Evolutionary conservation across 108 stramenopile genomes (phyloP).

Genomic region (Nitzschia sp.): DNA sequence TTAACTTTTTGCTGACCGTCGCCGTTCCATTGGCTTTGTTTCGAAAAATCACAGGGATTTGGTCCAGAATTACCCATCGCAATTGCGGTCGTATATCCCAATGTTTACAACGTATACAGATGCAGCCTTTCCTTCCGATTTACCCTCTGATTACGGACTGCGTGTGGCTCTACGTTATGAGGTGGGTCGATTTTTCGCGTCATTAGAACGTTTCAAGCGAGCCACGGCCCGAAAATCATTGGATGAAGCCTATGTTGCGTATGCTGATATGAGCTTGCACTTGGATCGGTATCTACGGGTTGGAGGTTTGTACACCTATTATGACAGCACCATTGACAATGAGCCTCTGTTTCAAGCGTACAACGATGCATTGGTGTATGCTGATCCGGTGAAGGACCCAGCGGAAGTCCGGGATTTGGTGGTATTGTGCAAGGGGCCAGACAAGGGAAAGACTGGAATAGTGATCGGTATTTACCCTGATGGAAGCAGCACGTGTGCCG

Average conservation of each 20-base stretch:
- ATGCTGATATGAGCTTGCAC: constrained; percentile 83
- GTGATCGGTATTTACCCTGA: constrained; percentile 84
- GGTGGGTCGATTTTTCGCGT: constrained; percentile 84
- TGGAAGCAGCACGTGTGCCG: constrained; percentile 59
- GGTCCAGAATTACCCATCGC: constrained; percentile 68
- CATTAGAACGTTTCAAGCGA: constrained; percentile 64
- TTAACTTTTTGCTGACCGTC: too few species aligned
- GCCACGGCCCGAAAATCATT: constrained; percentile 54
- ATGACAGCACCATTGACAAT: constrained; percentile 67
- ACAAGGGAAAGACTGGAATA: constrained; percentile 84
- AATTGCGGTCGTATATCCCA: constrained; percentile 79
- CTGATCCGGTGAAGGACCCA: constrained; percentile 80
- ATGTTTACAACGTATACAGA: constrained; percentile 86
- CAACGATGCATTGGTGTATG: constrained; percentile 64
- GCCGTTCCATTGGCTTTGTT: too few species aligned
- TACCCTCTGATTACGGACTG: constrained; percentile 75
- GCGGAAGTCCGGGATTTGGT: constrained; percentile 81
- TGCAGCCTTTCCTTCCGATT: constrained; percentile 79
- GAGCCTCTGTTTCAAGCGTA: constrained; percentile 70
- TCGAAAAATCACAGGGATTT: constrained; percentile 55
- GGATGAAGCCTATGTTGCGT: constrained; percentile 80
- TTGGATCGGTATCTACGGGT: constrained; percentile 83
- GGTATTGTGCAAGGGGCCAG: constrained; percentile 71
- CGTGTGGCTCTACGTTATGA: constrained; percentile 84
- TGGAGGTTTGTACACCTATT: constrained; percentile 82